Evolutionary conservation across 495 filamentous ascomycete species (phyloP), one percentile per base, ranked within the genome.

Genomic region (Xylaria flabelliformis): DNA sequence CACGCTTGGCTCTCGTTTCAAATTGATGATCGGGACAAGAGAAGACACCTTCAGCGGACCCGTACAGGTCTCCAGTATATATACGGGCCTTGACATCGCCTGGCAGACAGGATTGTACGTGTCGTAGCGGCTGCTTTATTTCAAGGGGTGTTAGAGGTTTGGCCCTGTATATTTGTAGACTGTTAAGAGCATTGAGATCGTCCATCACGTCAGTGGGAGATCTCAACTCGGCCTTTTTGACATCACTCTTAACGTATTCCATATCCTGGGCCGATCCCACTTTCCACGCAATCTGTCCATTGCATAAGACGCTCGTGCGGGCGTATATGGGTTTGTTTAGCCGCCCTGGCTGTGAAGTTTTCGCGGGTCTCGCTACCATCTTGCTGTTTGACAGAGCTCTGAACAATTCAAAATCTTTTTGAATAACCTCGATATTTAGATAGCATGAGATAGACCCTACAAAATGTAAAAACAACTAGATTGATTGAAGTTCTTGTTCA

Each of bases 121-220:
- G 67, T 24, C 67, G 67, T 21, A 69, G 67, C 24, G 67, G 67
- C 67, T 69, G 67, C 41, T 69, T 69, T 46, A 69, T 5, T 48
- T 69, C 67, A 8, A 69, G 51, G 7, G 67, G 67, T 15, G 39
- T 39, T 21, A 69, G 9, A 48, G 67, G 53, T 36, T 48, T 69
- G 3, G 67, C 8, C 44, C 67, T 69, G 26, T 69, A 36, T 0
- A 69, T 13, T 26, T 69, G 67, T 69, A 69, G 53, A 29, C 67
- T 17, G 36, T 69, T 69, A 34, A 69, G 67, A 69, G 67, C 67
- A 21, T 48, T 59, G 17, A 69, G 67, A 51, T 69, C 53, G 13
- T 58, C 67, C 13, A 2, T 21, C 51, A 19, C 53, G 17, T 69
- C 67, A 21, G 2, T 8, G 8, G 21, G 4, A 34, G 21, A n/a